Evolutionary conservation across 768 basidiomycete species (phyloP), one percentile per base, ranked within the genome.

Genomic region (Psilocybe subaeruginosa): DNA sequence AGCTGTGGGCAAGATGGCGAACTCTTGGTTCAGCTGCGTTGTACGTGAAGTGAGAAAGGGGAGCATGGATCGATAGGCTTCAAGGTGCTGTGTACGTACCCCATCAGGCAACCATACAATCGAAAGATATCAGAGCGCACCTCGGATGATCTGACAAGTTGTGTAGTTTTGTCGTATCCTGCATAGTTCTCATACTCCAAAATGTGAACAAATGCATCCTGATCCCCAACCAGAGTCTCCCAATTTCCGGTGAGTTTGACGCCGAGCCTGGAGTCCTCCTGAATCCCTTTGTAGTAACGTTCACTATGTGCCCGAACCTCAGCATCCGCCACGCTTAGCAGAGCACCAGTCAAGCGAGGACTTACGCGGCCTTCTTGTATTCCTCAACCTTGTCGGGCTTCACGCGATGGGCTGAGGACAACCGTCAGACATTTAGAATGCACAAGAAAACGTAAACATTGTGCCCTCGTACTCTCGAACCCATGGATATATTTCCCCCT

Each of bases 401-500:
- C 66, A 99, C 92, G 60, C 80, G 83, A 76, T 99, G 97, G 35
- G 88, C 91, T 98, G 71, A 19, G 69, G 35, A 69, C 65, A 59
- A 49, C 27, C 37, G 23, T 23, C 23, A 23, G 23, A 23, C 23
- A 27, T 56, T 63, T 23, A 66, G 54, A 58, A 52, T 43, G 7
- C 30, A 55, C 17, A 29, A 14, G 23, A 16, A 33, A 35, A 14
- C 19, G 43, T 39, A 35, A 8, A 23, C 35, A 41, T 37, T 6
- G 51, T 61, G 35, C 56, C 47, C 19, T 74, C 89, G 69, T 69
- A 95, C 95, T 82, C 77, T 95, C 92, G 66, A 97, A 88, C 11
- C 89, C 92, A 73, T 97, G 95, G 35, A 96, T 83, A 72, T 95
- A 96, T 81, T 99, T 99, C 49, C 95, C 94, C 60, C 97, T 81